These are phyloP conservation scores for Zarea fungicola DNA, from an alignment of 2,329 filamentous ascomycete genomes.

Conservation along the genomic window DNA sequence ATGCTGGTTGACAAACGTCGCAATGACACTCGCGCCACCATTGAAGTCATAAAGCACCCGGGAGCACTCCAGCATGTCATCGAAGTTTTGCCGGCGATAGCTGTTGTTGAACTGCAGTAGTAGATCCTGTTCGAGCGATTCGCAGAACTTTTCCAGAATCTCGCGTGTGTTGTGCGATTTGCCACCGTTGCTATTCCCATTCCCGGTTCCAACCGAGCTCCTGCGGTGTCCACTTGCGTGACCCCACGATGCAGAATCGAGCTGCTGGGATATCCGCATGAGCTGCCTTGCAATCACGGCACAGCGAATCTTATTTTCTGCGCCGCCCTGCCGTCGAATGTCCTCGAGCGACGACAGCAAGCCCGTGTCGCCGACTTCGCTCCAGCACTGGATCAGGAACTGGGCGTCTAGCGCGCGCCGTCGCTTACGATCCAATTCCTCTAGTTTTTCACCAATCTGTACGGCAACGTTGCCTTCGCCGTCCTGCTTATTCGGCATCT, in stretches of 20 bases:
- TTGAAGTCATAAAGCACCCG: slow-evolving; percentile 94
- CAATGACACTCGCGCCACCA: slow-evolving; percentile 90
- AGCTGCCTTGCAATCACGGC: slow-evolving; percentile 91
- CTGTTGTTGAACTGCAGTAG: slow-evolving; percentile 96
- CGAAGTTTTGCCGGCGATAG: slow-evolving; percentile 90
- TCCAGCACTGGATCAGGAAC: slow-evolving; percentile 95
- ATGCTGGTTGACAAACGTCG: slow-evolving; percentile 95
- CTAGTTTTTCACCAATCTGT: slow-evolving; percentile 87
- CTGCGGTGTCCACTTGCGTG: slow-evolving; percentile 46
- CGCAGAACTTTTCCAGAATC: slow-evolving; percentile 92
- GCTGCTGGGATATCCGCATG: slow-evolving; percentile 85
- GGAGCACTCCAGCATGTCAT: slow-evolving; percentile 96
- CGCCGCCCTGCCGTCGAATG: slow-evolving; percentile 75
- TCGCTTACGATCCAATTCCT: slow-evolving; percentile 90
- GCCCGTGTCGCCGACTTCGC: slow-evolving; percentile 86
- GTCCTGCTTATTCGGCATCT: slow-evolving; percentile 34
- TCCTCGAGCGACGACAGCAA: slow-evolving; percentile 84
- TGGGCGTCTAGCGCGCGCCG: slow-evolving; percentile 87
- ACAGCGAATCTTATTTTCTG: slow-evolving; percentile 89
- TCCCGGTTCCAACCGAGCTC: slow-evolving; percentile 28
- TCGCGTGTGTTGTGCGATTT: slow-evolving; percentile 68
- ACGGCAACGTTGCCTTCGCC: slow-evolving; percentile 84
- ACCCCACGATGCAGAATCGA: slow-evolving; percentile 75
- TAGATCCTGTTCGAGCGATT: slow-evolving; percentile 91
- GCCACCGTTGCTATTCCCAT: slow-evolving; percentile 40